These are phyloP conservation scores for Solanum chiquidenum DNA, from an alignment of 257 asterid species.

Conservation along the genomic window DNA sequence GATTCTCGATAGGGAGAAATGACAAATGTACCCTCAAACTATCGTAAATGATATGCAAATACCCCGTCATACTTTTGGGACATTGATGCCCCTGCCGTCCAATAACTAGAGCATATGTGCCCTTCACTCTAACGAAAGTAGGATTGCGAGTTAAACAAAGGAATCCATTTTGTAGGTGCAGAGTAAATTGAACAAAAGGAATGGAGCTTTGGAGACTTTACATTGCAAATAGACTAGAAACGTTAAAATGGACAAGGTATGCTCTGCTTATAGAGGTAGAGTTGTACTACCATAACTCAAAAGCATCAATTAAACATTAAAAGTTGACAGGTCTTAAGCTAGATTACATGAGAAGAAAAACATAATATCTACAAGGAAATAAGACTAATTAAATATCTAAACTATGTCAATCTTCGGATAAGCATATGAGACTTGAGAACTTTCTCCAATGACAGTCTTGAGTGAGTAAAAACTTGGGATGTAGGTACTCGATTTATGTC, in stretches of 20 bases:
- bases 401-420: neutral
- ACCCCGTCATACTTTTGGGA: too few species aligned
- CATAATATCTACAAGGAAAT: neutral
- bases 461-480: neutral
- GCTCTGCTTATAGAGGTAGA: too few species aligned
- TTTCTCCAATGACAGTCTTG: neutral
- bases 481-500: neutral
- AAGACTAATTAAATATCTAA: neutral
- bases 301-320: too few species aligned
- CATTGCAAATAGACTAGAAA: neutral
- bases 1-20: too few species aligned
- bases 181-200: neutral
- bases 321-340: too few species aligned
- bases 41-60: too few species aligned
- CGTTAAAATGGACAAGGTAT: neutral
- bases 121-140: neutral
- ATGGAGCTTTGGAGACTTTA: neutral
- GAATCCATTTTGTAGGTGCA: neutral
- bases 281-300: too few species aligned
- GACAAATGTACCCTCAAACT: too few species aligned
- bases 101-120: too few species aligned
- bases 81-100: too few species aligned
- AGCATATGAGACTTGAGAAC: neutral
- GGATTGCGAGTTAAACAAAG: neutral
- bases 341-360: neutral